phyloP scores from a whole-genome alignment of 2,329 filamentous ascomycete genomes.

The Rutstroemia sp. region DNA sequence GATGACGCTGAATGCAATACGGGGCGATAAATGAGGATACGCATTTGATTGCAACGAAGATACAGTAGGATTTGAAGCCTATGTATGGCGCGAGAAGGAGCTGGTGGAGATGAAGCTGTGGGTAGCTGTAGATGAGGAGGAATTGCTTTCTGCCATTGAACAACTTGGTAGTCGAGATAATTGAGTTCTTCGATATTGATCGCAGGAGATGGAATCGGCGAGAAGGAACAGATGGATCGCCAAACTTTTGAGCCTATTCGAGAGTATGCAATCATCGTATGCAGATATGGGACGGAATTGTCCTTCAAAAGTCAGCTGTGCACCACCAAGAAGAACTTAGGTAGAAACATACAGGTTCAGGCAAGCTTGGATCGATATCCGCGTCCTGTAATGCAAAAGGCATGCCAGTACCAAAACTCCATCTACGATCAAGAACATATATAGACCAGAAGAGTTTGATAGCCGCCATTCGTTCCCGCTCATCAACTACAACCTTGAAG shows the following conservation, averaged over 20 bases:
- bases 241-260: slow-evolving; percentile 80
- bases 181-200: slow-evolving; percentile 63
- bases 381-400: slow-evolving; percentile 80
- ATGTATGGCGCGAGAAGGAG: slow-evolving; percentile 41
- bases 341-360: slow-evolving; percentile 60
- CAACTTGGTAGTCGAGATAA: slow-evolving; percentile 72
- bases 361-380: slow-evolving; percentile 74
- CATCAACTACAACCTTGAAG: slow-evolving; percentile 56
- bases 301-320: slow-evolving; percentile 18
- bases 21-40: slow-evolving; percentile 81
- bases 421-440: slow-evolving; percentile 77
- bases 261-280: slow-evolving; percentile 79
- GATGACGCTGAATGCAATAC: slow-evolving; percentile 77
- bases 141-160: slow-evolving; percentile 78
- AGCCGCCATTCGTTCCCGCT: slow-evolving; percentile 59
- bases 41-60: slow-evolving; percentile 80
- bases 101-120: slow-evolving; percentile 35
- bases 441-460: slow-evolving; percentile 78
- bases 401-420: slow-evolving; percentile 84
- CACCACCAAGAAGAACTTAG: slow-evolving; percentile 15
- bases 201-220: slow-evolving; percentile 10
- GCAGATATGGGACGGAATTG: slow-evolving; percentile 54
- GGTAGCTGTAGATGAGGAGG: slow-evolving; percentile 53
- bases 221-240: slow-evolving; percentile 53
- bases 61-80: slow-evolving; percentile 79